Evolutionary conservation across 805 yeast genomes (phyloP), one percentile per base, ranked within the genome.

Genomic region (Groenewaldozyma salmanticensis): DNA sequence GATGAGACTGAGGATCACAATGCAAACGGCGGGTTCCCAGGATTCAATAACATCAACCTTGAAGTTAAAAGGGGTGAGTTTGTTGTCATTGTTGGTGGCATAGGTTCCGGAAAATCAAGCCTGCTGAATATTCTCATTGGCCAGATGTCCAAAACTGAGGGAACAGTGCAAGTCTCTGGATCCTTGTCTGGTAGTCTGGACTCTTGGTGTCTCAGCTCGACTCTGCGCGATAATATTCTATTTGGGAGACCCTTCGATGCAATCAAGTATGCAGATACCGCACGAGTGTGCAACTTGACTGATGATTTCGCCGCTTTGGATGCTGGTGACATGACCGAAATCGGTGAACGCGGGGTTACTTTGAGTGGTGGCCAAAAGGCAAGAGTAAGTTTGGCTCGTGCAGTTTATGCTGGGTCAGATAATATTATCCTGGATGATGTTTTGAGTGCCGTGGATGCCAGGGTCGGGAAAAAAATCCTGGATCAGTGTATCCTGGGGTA

Each of bases 351-450:
- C 53, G 94, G 94, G 50, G 75, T 83, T 38, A 81, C 90, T 0
- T 62, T 83, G 33, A 79, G 87, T 13, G 94, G 94, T 43, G 94
- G 94, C 39, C 94, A 83, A 56, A 84, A 83, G 65, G 88, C 94
- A 0, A 71, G 94, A 57, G 74, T 83, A 40, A 75, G 75, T 51
- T 61, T 83, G 44, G 94, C 94, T 2, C 70, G 94, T 55, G 79
- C 87, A 1, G 84, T 80, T 1, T 83, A 83, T 53, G 71, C 76
- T 16, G 67, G 73, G 31, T 68, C 70, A 16, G 83, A 79, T 51
- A 75, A 81, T 21, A 66, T 78, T 29, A 57, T 83, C 35, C 62
- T 83, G 35, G 94, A 83, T 53, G 94, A 83, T 57, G 85, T 82
- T 9, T 65, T 84, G 44, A 74, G 82, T 61, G 94, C 94, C 3